Base-by-base conservation (phyloP, 352 stramenopile species). In the Globisporangium cystogenes region DNA sequence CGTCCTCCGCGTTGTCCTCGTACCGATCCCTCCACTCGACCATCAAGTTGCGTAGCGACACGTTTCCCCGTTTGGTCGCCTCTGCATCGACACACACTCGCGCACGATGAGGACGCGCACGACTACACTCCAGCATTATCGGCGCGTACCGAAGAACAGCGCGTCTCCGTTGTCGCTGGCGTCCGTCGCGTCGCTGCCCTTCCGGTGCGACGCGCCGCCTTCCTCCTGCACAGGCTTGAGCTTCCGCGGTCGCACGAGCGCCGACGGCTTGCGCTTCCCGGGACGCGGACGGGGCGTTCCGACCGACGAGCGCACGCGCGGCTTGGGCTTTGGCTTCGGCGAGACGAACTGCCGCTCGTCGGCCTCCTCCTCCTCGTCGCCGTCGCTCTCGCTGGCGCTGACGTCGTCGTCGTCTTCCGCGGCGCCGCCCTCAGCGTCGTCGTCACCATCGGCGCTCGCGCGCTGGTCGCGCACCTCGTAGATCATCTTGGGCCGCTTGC, bases 1-100 rank as follows among this genome's bases (percentile, higher is more conserved):
- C 76, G 7, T 64, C 47, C 15, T 84, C 73, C 1, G 67, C 48
- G 31, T 87, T 59, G 20, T 77, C 66, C n/a, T 90, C 74, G 53
- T 84, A 93, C 2, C 76, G 77, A 36, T 86, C 67, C 29, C 80
- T 68, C 85, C 85, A 95, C 43, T 85, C 72, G 10, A 55, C 70
- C 39, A 86, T 29, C 12, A 93, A 33, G 36, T 68, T 73, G 8
- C 73, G 60, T 8, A 89, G 61, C 7, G 77, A 85, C 37, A 43
- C 60, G 21, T 82, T 82, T 14, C 77, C 72, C 15, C 62, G 64
- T 45, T 78, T 81, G 23, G 88, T 60, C 7, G 69, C 74, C 39
- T 90, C 80, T 91, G 27, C n/a, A 37, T 20, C 16, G n/a, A 23
- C 21, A 16, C 37, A 36, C 6, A 52, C 18, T 24, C 12, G 4